A percentile compares a stretch with the other conserved stretches of the same genome.
Evolutionary conservation across 1,139 yeast genomes (phyloP).

Genomic region (Pichia sp.): DNA sequence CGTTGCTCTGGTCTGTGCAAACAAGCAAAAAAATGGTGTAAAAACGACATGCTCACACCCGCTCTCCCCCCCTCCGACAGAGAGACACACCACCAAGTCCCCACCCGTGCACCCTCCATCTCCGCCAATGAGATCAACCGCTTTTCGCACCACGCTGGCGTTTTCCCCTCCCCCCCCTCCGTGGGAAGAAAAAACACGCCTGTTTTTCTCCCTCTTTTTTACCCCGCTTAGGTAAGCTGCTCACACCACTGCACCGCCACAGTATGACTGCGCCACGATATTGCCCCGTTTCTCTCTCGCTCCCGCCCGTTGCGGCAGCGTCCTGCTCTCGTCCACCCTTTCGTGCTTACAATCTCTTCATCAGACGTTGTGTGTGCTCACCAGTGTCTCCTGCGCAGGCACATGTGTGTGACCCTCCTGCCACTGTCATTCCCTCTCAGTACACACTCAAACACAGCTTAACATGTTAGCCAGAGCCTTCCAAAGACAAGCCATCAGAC

Average conservation of each 20-base stretch:
- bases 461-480: slow-evolving; percentile 37
- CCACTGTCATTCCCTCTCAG: no score
- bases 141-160: background rate
- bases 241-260: slow-evolving; percentile 1
- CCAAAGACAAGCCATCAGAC: slow-evolving; percentile 24
- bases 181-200: no score
- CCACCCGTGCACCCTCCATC: background rate
- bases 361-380: no score
- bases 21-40: background rate
- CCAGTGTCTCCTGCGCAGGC: no score
- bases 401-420: no score
- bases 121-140: background rate
- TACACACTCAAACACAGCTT: slow-evolving; percentile 5
- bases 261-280: background rate
- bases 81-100: background rate
- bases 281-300: background rate
- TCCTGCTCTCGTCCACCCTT: no score
- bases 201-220: no score
- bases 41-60: background rate
- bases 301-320: background rate
- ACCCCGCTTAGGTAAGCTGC: background rate
- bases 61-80: background rate
- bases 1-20: background rate
- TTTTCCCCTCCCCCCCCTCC: no score
- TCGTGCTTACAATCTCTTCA: background rate